These are phyloP conservation scores for Geotrichum ghanense DNA, from an alignment of 805 yeast species.

Conservation along the genomic window DNA sequence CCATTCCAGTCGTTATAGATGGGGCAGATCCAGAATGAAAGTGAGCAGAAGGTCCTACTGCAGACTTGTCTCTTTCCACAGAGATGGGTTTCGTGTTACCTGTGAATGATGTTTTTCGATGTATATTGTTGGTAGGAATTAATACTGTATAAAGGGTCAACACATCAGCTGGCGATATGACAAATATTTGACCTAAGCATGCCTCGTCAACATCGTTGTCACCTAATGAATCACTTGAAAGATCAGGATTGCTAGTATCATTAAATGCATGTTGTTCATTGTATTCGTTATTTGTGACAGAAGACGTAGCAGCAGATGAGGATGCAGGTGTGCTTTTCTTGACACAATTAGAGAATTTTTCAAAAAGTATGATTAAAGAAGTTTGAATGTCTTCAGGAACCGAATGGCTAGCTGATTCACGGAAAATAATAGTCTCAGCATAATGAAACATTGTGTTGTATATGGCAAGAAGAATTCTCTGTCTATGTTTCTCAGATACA, in stretches of 20 bases:
- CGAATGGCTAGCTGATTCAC: slow-evolving; percentile 4
- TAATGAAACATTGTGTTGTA: slow-evolving; percentile 8
- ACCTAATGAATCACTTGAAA: slow-evolving; percentile 1
- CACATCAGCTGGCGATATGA: slow-evolving; percentile 23
- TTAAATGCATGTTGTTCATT: slow-evolving; percentile 1
- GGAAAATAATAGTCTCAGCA: slow-evolving; percentile 5
- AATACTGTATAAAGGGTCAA: slow-evolving; percentile 18
- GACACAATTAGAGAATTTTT: not conserved
- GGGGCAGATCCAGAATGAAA: slow-evolving; percentile 4
- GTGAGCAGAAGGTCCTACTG: slow-evolving; percentile 1
- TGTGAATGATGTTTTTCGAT: slow-evolving; percentile 5
- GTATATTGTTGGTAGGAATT: slow-evolving; percentile 14
- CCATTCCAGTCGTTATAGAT: not conserved
- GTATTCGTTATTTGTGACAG: not conserved
- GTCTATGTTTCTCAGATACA: slow-evolving; percentile 16
- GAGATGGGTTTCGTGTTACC: slow-evolving; percentile 2
- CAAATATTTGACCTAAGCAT: slow-evolving; percentile 17
- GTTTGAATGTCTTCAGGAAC: slow-evolving; percentile 9
- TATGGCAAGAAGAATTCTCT: slow-evolving; percentile 13
- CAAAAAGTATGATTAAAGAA: slow-evolving; percentile 3
- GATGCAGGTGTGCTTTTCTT: not conserved
- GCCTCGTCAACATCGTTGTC: slow-evolving; percentile 1
- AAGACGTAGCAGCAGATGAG: not conserved
- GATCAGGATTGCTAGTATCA: not conserved
- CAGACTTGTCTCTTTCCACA: not conserved